Evolutionary conservation across 1,139 yeast species (phyloP).

Genomic region (Suhomyces bokatorum): DNA sequence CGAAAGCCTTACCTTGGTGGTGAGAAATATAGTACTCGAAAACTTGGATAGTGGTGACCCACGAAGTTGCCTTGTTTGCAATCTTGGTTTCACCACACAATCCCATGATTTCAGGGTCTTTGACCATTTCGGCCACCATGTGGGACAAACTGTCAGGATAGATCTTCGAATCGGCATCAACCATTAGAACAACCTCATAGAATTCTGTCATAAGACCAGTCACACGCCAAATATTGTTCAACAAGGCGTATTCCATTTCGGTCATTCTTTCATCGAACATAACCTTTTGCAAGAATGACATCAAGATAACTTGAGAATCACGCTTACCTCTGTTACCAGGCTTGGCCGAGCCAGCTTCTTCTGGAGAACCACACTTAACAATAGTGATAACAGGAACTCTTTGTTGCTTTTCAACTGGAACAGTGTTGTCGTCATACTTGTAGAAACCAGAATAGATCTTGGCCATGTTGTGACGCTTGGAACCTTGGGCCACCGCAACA

Average conservation of each 20-base stretch:
- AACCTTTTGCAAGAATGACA: slow-evolving; percentile 88
- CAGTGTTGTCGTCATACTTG: slow-evolving; percentile 71
- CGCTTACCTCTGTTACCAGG: slow-evolving; percentile 99
- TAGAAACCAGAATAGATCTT: slow-evolving; percentile 90
- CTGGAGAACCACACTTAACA: slow-evolving; percentile 92
- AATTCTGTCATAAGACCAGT: slow-evolving; percentile 88
- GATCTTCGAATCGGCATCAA: slow-evolving; percentile 94
- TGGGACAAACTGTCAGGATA: slow-evolving; percentile 90
- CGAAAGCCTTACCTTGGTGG: slow-evolving; percentile 95
- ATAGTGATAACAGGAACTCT: slow-evolving; percentile 80
- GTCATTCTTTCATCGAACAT: slow-evolving; percentile 98
- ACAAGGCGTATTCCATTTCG: slow-evolving; percentile 80
- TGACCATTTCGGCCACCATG: slow-evolving; percentile 91
- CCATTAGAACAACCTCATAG: slow-evolving; percentile 88
- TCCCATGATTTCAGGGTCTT: slow-evolving; percentile 90
- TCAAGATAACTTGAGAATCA: slow-evolving; percentile 90
- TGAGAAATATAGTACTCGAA: slow-evolving; percentile 95
- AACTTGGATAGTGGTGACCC: slow-evolving; percentile 96
- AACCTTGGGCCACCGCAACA: slow-evolving; percentile 92
- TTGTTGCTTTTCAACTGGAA: slow-evolving; percentile 81
- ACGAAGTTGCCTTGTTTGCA: slow-evolving; percentile 77
- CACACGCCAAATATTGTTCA: slow-evolving; percentile 76
- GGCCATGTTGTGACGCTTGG: slow-evolving; percentile 97
- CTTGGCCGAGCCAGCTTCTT: slow-evolving; percentile 73
- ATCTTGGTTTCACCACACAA: slow-evolving; percentile 97